A percentile compares a stretch with the other conserved stretches of the same genome.
Conservation (phyloP, 352 stramenopile species). For the Pythium sp. region DNA sequence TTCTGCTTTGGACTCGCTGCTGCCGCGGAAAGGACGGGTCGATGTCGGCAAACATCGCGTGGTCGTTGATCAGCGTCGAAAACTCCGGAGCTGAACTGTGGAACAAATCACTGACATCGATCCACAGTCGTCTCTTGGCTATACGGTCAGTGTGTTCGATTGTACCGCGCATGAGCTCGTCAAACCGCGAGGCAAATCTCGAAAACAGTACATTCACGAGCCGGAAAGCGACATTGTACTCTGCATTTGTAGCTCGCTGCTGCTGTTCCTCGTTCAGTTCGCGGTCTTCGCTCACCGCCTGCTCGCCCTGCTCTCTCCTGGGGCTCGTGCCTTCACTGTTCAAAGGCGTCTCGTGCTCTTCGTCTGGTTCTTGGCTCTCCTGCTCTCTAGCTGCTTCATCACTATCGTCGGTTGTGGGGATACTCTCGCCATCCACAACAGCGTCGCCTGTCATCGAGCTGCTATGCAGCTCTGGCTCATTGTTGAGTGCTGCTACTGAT, state of each 20-base stretch:
- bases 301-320: not conserved
- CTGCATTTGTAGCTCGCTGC: not conserved
- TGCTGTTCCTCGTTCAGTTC: not conserved
- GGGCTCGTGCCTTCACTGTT: not conserved
- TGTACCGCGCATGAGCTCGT: not conserved
- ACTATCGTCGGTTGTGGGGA: not conserved
- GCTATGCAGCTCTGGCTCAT: not conserved
- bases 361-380: not conserved
- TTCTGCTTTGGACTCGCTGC: not conserved
- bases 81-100: not conserved
- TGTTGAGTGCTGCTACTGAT: not conserved
- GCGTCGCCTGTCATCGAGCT: not conserved
- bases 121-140: not conserved
- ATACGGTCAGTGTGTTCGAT: not conserved
- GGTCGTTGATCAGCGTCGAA: conserved; percentile 12
- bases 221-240: conserved; percentile 2
- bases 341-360: not conserved
- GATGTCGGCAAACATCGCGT: conserved; percentile 9
- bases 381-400: not conserved
- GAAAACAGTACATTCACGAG: conserved; percentile 17
- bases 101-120: not conserved
- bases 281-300: not conserved
- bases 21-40: not conserved
- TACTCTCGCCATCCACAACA: not conserved
- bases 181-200: conserved; percentile 9